Percentiles rank a stretch among this genome's conserved stretches.
These are phyloP conservation scores for Conoideocrella luteorostrata DNA, from an alignment of 2,329 filamentous ascomycete species.

Conservation along the genomic window DNA sequence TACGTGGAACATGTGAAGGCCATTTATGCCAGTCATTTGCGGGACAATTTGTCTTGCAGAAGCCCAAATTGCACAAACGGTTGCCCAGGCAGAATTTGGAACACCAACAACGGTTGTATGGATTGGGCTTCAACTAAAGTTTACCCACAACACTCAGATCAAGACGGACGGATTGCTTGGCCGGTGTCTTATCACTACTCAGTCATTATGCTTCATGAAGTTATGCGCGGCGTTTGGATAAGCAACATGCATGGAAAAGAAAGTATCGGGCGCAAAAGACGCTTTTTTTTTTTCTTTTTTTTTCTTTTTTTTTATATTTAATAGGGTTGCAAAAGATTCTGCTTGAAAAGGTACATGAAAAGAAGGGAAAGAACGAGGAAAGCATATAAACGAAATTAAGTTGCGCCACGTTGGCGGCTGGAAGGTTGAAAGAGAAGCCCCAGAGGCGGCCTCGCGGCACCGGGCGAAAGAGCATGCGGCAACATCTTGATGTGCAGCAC, in stretches of 20 bases:
- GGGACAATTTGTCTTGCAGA: no score
- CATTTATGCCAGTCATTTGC: no score
- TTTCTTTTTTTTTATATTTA: neutral
- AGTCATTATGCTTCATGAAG: neutral
- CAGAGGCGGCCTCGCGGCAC: conserved; percentile 7
- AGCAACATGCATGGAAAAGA: neutral
- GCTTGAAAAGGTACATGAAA: neutral
- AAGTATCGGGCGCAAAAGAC: neutral
- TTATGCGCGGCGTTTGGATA: conserved; percentile 6
- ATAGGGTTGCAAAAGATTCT: neutral
- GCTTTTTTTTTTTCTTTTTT: neutral
- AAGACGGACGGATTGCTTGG: no score
- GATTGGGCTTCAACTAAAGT: no score
- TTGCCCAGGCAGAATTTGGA: no score
- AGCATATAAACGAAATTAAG: neutral
- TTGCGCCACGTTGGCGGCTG: neutral
- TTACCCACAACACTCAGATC: no score
- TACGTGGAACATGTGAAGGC: no score
- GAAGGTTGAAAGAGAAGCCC: neutral
- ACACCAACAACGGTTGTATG: no score
- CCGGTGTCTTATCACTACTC: no score
- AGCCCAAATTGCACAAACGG: no score
- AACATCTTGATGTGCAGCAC: no score
- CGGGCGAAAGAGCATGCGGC: neutral
- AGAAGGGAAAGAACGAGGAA: neutral